Percentiles rank a stretch among this genome's conserved stretches.
Conservation (phyloP, 2,329 filamentous ascomycete species). For the Scleromitrula shiraiana region DNA sequence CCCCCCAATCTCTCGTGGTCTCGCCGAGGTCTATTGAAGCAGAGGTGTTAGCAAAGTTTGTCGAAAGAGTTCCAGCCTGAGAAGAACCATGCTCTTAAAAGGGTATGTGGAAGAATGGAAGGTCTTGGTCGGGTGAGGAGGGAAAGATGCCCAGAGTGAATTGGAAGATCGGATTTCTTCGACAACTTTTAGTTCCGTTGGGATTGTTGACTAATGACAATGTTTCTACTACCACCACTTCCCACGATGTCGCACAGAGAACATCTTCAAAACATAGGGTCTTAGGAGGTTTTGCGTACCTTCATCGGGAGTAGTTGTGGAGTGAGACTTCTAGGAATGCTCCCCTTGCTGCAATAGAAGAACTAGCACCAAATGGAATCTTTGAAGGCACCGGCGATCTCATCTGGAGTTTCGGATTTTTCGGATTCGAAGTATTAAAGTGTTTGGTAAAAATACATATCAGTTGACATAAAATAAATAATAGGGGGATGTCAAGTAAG, state of each 20-base stretch:
- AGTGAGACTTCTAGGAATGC: conserved; percentile 18
- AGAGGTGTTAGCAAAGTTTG: conserved; percentile 18
- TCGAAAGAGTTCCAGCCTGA: neutral
- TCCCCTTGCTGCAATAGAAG: conserved; percentile 25
- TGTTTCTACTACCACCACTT: neutral
- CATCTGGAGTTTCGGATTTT: conserved; percentile 23
- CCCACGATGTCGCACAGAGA: neutral
- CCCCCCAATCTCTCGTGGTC: conserved; percentile 30
- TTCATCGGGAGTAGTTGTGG: conserved; percentile 26
- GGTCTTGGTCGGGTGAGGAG: neutral
- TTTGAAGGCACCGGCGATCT: conserved; percentile 22
- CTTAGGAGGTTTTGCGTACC: conserved; percentile 21
- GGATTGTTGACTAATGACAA: neutral
- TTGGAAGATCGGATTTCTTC: neutral
- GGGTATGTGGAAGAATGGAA: neutral
- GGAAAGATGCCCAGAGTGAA: neutral
- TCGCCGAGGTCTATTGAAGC: conserved; percentile 28
- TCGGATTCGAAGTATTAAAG: neutral
- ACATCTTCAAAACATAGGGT: neutral
- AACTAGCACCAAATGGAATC: conserved; percentile 25
- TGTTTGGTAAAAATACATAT: conserved; percentile 4
- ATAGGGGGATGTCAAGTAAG: neutral
- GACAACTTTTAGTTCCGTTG: neutral
- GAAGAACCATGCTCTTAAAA: neutral
- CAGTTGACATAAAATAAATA: neutral